phyloP scores from a whole-genome alignment of 768 basidiomycete genomes.

The Termitomyces sp. region DNA sequence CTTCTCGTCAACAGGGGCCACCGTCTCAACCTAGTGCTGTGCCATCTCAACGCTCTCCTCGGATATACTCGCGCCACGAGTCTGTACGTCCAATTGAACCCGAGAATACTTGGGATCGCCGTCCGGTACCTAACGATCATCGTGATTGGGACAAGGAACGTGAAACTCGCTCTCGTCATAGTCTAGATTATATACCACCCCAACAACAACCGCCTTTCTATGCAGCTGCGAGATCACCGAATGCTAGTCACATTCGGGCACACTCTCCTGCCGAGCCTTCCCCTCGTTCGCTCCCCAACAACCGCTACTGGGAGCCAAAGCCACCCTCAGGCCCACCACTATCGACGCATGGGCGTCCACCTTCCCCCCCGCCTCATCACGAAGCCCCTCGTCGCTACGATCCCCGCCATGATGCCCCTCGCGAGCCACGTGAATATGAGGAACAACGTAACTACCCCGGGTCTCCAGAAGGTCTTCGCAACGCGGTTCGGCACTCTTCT shows the following conservation, averaged over 20 bases:
- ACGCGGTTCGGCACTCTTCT: constrained; percentile 24
- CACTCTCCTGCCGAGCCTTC: constrained; percentile 58
- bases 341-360: constrained; percentile 23
- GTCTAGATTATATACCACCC: constrained; percentile 31
- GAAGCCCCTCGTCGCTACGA: constrained; percentile 58
- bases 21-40: constrained; percentile 35
- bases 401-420: constrained; percentile 46
- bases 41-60: constrained; percentile 55
- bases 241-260: constrained; percentile 25
- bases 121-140: constrained; percentile 38
- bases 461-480: constrained; percentile 41
- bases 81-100: constrained; percentile 38
- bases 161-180: constrained; percentile 37
- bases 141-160: constrained; percentile 48
- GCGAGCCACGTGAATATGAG: constrained; percentile 44
- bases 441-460: constrained; percentile 36
- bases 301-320: constrained; percentile 60
- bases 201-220: constrained; percentile 31
- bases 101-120: constrained; percentile 58
- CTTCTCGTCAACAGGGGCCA: constrained; percentile 26
- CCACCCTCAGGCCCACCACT: constrained; percentile 27
- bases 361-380: constrained; percentile 29
- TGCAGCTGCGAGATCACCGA: constrained; percentile 36
- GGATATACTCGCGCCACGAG: constrained; percentile 47
- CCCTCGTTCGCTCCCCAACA: constrained; percentile 45